phyloP scores from a whole-genome alignment of 768 basidiomycete species.

The Boletus reticuloceps region DNA sequence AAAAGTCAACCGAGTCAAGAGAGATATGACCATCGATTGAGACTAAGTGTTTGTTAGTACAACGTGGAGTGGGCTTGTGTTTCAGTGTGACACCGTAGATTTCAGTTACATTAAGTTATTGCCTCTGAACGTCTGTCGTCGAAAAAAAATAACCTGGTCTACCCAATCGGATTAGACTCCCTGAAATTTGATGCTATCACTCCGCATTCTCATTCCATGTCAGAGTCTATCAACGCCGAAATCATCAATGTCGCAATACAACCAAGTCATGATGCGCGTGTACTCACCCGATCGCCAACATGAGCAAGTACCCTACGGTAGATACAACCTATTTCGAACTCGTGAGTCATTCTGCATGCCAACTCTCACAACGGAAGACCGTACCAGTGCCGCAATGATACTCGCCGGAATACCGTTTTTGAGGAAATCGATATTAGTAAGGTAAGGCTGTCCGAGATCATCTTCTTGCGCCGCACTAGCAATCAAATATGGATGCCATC shows the following conservation, averaged over 20 bases:
- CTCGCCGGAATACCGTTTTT: constrained; percentile 96
- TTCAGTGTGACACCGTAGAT: no score
- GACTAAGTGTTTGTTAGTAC: no score
- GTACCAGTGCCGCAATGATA: constrained; percentile 77
- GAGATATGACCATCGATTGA: no score
- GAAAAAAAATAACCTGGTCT: no score
- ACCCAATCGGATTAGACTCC: no score
- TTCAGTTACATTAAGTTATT: no score
- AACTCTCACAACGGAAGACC: background rate
- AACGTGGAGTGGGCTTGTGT: no score
- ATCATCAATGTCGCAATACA: background rate
- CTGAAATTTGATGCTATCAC: no score
- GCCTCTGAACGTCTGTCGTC: no score
- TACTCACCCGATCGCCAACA: constrained; percentile 17
- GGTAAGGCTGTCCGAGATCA: constrained; percentile 87
- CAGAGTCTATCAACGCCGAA: background rate
- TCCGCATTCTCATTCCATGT: background rate
- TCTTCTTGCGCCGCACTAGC: constrained; percentile 87
- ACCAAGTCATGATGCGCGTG: background rate
- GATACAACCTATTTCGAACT: constrained; percentile 14
- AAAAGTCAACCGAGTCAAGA: no score
- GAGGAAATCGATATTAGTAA: constrained; percentile 83
- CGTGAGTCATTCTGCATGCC: background rate
- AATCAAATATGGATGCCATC: background rate
- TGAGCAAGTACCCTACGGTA: constrained; percentile 16